Conservation (phyloP, 1,284 basidiomycete genomes). For the Taiwanofungus camphoratus region DNA sequence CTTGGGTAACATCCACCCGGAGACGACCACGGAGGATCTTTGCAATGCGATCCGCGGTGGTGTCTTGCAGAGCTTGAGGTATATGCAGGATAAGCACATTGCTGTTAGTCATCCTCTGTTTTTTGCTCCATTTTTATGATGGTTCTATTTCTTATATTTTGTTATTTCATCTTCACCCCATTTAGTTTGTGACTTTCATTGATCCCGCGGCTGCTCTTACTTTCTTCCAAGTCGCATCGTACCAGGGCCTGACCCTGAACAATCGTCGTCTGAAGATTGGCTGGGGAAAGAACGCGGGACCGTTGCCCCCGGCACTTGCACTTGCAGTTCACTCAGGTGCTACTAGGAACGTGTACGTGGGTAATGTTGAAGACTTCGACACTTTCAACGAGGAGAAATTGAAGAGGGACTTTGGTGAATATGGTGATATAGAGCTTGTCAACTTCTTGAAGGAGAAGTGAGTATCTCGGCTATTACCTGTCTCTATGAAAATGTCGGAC, state of each 20-base stretch:
- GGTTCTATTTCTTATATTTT: not conserved
- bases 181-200: conserved; percentile 85
- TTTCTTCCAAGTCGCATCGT: conserved; percentile 86
- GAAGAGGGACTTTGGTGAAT: conserved; percentile 86
- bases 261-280: conserved; percentile 90
- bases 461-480: too few relatives aligned
- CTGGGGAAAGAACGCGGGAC: conserved; percentile 91
- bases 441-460: conserved; percentile 94
- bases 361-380: conserved; percentile 90
- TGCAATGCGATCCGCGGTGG: conserved; percentile 93
- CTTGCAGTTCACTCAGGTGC: conserved; percentile 87
- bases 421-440: conserved; percentile 91
- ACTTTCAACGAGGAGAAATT: conserved; percentile 81
- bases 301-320: conserved; percentile 76
- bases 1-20: conserved; percentile 90
- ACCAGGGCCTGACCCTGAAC: conserved; percentile 84
- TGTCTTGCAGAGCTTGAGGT: conserved; percentile 84
- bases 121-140: not conserved
- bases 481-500: not conserved
- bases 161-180: conserved; percentile 8
- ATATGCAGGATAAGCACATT: conserved; percentile 93
- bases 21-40: conserved; percentile 87
- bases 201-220: conserved; percentile 85
- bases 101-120: conserved; percentile 51
- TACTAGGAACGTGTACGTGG: conserved; percentile 92